Evolutionary conservation across 306 rosid genomes (phyloP).

Genomic region (Quercus suber): DNA sequence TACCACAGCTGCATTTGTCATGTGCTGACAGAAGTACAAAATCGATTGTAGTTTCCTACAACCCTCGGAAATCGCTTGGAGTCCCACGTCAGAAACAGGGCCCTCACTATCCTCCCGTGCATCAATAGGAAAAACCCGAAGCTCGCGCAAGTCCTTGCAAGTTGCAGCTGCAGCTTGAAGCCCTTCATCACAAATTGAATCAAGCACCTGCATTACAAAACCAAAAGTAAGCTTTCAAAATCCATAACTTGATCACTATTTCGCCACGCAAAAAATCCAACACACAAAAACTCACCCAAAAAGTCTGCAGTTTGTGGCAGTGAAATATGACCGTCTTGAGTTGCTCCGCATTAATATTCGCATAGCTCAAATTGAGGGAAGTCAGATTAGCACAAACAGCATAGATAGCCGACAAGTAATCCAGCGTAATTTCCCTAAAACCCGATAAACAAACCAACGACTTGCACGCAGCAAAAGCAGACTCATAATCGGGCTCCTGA

Average conservation of each 20-base stretch:
- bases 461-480: constrained; percentile 72
- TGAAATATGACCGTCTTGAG: constrained; percentile 53
- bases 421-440: constrained; percentile 57
- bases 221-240: constrained; percentile 20
- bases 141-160: constrained; percentile 77
- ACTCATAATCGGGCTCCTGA: constrained; percentile 54
- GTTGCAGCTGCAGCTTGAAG: constrained; percentile 79
- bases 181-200: constrained; percentile 79
- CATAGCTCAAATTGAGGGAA: constrained; percentile 74
- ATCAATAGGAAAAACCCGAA: constrained; percentile 70
- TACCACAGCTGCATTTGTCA: constrained; percentile 87
- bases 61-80: constrained; percentile 83
- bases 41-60: constrained; percentile 74
- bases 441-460: constrained; percentile 88
- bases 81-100: constrained; percentile 80
- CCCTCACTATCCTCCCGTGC: constrained; percentile 55
- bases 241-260: background rate
- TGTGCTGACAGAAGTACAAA: constrained; percentile 67
- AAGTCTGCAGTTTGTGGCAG: constrained; percentile 64
- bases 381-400: constrained; percentile 71
- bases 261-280: background rate
- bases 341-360: constrained; percentile 52
- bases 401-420: constrained; percentile 54
- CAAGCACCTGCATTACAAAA: constrained; percentile 56
- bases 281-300: constrained; percentile 58